A percentile compares a stretch with the other conserved stretches of the same genome.
Conservation (phyloP, 2,329 filamentous ascomycete species). For the Thielaviopsis musarum region DNA sequence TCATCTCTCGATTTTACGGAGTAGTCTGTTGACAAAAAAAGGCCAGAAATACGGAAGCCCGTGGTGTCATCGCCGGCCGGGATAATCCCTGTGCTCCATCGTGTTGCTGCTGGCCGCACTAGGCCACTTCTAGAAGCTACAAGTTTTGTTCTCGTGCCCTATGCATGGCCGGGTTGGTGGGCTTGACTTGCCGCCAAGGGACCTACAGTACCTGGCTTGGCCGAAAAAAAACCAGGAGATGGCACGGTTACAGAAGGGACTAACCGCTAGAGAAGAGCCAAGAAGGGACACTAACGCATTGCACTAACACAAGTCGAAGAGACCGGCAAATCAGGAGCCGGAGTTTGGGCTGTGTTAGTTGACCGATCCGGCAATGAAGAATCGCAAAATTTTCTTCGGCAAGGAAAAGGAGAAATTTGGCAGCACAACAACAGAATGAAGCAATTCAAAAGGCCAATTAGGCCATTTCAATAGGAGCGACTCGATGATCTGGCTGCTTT, state of each 20-base stretch:
- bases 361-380: neutral
- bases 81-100: neutral
- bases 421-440: too few relatives aligned
- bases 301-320: neutral
- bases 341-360: neutral
- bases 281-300: neutral
- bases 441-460: neutral
- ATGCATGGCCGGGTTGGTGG: too few relatives aligned
- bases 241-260: too few relatives aligned
- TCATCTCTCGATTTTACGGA: too few relatives aligned
- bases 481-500: neutral
- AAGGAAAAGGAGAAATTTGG: too few relatives aligned
- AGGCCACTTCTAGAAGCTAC: neutral
- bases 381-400: neutral
- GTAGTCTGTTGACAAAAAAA: neutral
- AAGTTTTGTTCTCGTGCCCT: neutral
- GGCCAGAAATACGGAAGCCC: neutral
- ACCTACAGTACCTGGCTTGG: too few relatives aligned
- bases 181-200: too few relatives aligned
- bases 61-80: too few relatives aligned
- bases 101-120: neutral
- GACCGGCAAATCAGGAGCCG: neutral
- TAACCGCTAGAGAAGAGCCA: neutral
- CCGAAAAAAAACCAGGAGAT: too few relatives aligned
- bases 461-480: neutral